Percentiles rank a stretch among this genome's conserved stretches.
phyloP scores from a whole-genome alignment of 192 early-diverging fungal species.

The Gamsiella multidivaricata region DNA sequence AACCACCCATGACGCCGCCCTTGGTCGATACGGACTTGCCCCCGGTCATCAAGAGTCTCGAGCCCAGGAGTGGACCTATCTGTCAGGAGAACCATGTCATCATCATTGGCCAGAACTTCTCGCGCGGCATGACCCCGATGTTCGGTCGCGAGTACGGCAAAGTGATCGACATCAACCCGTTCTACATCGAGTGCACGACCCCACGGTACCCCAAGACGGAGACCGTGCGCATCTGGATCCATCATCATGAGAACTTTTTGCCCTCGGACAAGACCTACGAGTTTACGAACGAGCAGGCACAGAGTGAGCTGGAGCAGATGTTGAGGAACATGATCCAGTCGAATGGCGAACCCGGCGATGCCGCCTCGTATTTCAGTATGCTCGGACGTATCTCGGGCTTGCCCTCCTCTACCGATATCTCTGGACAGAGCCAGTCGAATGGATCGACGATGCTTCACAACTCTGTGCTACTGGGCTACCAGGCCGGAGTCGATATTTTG shows the following conservation, averaged over 20 bases:
- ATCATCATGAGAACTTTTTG: constrained; percentile 40
- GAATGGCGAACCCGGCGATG: constrained; percentile 36
- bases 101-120: constrained; percentile 50
- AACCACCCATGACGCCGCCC: constrained; percentile 36
- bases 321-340: constrained; percentile 44
- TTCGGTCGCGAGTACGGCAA: constrained; percentile 43
- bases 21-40: constrained; percentile 21
- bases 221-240: constrained; percentile 37
- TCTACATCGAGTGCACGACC: constrained; percentile 50
- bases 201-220: constrained; percentile 43
- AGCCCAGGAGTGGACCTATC: constrained; percentile 40
- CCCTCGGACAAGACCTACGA: constrained; percentile 44
- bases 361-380: constrained; percentile 24
- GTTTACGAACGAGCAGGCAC: constrained; percentile 49
- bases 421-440: constrained; percentile 39
- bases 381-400: constrained; percentile 24
- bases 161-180: constrained; percentile 46
- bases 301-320: constrained; percentile 47
- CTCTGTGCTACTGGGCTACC: constrained; percentile 43
- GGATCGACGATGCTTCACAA: constrained; percentile 54
- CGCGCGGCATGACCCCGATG: constrained; percentile 50
- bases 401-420: constrained; percentile 43
- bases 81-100: constrained; percentile 54
- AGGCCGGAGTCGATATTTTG: constrained; percentile 36
- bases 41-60: constrained; percentile 38